phyloP scores from a whole-genome alignment of 1,284 basidiomycete species.

The Puccinia hordei region DNA sequence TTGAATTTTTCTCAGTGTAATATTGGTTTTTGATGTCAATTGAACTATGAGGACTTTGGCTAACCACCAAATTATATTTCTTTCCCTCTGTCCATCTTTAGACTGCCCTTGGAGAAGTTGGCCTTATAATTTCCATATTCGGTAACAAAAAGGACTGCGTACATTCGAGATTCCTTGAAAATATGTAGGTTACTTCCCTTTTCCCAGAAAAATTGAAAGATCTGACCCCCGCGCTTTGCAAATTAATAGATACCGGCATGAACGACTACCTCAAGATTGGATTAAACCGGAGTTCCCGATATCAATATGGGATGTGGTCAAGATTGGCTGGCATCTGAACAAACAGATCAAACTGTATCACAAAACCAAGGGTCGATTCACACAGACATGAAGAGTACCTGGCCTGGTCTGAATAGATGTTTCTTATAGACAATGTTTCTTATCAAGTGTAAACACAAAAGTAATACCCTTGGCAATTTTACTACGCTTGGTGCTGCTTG shows the following conservation, averaged over 20 bases:
- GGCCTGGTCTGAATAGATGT: too few species aligned
- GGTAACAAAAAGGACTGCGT: conserved; percentile 18
- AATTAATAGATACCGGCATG: conserved; percentile 6
- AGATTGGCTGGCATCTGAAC: conserved; percentile 23
- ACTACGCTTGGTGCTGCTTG: too few species aligned
- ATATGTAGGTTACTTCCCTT: not conserved
- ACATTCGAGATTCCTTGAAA: not conserved
- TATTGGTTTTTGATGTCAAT: not conserved
- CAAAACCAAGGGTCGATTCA: not conserved
- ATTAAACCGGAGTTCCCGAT: not conserved
- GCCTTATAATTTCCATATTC: conserved; percentile 1
- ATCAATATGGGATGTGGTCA: conserved; percentile 19
- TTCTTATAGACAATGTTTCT: not conserved
- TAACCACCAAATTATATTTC: not conserved
- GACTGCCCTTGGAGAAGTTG: conserved; percentile 17
- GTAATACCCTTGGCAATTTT: too few species aligned
- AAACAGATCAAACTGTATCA: conserved; percentile 4
- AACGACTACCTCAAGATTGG: conserved; percentile 23
- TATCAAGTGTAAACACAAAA: too few species aligned
- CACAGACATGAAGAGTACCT: not conserved
- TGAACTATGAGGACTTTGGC: not conserved
- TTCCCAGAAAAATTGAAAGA: not conserved
- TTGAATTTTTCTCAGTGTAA: not conserved
- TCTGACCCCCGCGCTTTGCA: not conserved
- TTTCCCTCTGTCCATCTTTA: not conserved